phyloP scores from a whole-genome alignment of 1,284 basidiomycete genomes.

The Fistulinella cinereoalba region DNA sequence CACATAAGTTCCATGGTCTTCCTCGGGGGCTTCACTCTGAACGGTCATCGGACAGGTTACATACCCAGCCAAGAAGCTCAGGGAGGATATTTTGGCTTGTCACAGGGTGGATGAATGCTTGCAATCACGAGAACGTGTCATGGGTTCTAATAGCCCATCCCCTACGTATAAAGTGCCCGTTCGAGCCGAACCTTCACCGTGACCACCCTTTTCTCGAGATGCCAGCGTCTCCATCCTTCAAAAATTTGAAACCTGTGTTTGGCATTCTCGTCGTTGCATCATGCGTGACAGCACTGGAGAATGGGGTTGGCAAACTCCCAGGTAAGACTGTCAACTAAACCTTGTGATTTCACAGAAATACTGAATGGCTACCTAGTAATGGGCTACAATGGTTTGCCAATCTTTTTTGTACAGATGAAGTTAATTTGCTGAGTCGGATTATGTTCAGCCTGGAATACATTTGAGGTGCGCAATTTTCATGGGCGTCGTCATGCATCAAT shows the following conservation, averaged over 20 bases:
- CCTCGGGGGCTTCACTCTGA: background rate
- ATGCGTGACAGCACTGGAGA: conserved; percentile 20
- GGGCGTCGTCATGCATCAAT: background rate
- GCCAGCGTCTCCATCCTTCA: conserved; percentile 7
- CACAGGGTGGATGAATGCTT: too few relatives aligned
- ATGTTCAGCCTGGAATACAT: conserved; percentile 27
- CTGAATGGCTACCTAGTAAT: conserved; percentile 23
- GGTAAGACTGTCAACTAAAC: conserved; percentile 13
- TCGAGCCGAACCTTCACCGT: background rate
- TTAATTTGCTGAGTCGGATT: conserved; percentile 1
- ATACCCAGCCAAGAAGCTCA: conserved; percentile 1
- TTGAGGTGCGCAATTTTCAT: conserved; percentile 23
- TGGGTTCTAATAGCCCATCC: background rate
- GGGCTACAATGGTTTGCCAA: conserved; percentile 31
- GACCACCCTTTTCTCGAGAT: conserved; percentile 8
- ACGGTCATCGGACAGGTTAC: background rate
- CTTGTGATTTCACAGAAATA: background rate
- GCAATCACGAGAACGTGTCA: conserved; percentile 1
- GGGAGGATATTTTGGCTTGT: background rate
- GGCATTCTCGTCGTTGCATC: conserved; percentile 15
- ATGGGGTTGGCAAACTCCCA: conserved; percentile 34
- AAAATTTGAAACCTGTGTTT: conserved; percentile 1
- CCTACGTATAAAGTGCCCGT: background rate
- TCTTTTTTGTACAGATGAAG: background rate
- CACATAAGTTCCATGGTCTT: too few relatives aligned